A percentile compares a stretch with the other conserved stretches of the same genome.
phyloP scores from a whole-genome alignment of 768 basidiomycete genomes.

The Suillus tomentosus region DNA sequence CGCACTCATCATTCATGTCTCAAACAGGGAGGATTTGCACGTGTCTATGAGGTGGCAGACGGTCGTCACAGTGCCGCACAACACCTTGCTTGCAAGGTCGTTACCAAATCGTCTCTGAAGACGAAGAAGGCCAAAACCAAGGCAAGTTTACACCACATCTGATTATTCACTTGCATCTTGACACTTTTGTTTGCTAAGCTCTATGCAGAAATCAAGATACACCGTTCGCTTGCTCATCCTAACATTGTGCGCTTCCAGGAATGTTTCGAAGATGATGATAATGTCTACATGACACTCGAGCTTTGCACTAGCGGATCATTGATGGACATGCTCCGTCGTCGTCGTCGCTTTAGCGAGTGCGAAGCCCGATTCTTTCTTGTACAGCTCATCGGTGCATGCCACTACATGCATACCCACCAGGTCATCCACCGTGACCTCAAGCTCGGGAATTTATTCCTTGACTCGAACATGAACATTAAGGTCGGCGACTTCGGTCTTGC shows the following conservation, averaged over 20 bases:
- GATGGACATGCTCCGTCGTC: conserved; percentile 88
- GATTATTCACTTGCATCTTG: not conserved
- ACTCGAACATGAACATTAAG: conserved; percentile 90
- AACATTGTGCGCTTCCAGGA: conserved; percentile 92
- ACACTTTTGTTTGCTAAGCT: conserved; percentile 51
- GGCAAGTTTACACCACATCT: conserved; percentile 41
- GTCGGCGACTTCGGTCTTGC: conserved; percentile 98
- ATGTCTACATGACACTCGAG: conserved; percentile 97
- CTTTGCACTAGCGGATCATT: conserved; percentile 87
- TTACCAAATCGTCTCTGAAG: conserved; percentile 89
- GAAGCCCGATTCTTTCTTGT: conserved; percentile 93
- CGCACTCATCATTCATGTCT: conserved; percentile 3
- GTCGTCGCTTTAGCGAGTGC: conserved; percentile 86
- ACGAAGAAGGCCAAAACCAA: conserved; percentile 98
- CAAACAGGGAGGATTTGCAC: conserved; percentile 84
- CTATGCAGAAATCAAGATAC: conserved; percentile 98
- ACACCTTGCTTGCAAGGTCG: conserved; percentile 88
- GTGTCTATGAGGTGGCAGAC: conserved; percentile 94
- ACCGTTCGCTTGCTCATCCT: conserved; percentile 85
- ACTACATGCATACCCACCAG: conserved; percentile 96
- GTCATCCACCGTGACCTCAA: conserved; percentile 99
- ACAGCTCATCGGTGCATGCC: conserved; percentile 93
- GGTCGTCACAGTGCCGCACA: conserved; percentile 41
- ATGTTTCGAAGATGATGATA: conserved; percentile 93
- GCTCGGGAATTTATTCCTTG: conserved; percentile 92